Conservation (phyloP, 805 yeast genomes). For the Millerozyma miso region DNA sequence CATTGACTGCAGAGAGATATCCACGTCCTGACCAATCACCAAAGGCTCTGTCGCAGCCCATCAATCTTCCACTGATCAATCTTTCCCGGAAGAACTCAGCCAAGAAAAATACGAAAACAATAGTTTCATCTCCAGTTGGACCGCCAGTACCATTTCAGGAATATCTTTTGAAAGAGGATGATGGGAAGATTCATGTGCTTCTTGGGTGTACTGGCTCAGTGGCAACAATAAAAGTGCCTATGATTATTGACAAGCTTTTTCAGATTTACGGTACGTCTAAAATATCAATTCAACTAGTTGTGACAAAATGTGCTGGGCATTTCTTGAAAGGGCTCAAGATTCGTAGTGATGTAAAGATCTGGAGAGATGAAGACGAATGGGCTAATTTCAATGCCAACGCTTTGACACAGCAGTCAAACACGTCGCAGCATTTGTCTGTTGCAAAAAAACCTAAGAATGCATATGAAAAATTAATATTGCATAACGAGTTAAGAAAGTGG, state of each 20-base stretch:
- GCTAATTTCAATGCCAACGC: constrained; percentile 33
- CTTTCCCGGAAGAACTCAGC: constrained; percentile 15
- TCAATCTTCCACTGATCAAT: constrained; percentile 7
- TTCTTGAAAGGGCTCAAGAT: constrained; percentile 53
- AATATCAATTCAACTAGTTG: constrained; percentile 79
- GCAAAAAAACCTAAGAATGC: constrained; percentile 26
- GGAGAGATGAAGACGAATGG: constrained; percentile 98
- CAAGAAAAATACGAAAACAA: constrained; percentile 44
- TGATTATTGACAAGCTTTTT: constrained; percentile 80
- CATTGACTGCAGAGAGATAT: neutral
- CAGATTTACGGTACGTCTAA: constrained; percentile 67
- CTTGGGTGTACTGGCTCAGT: constrained; percentile 95
- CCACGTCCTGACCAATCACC: constrained; percentile 4
- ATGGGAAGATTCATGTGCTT: constrained; percentile 80
- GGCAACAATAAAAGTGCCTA: constrained; percentile 90
- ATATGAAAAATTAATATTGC: constrained; percentile 35
- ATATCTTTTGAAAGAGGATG: constrained; percentile 68
- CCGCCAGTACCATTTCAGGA: constrained; percentile 74
- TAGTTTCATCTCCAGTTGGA: constrained; percentile 53
- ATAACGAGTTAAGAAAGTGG: constrained; percentile 44
- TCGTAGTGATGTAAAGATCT: constrained; percentile 69
- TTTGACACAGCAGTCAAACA: neutral
- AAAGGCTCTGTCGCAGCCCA: constrained; percentile 15
- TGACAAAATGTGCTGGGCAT: constrained; percentile 81
- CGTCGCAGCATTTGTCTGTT: constrained; percentile 1